Percentiles rank a stretch among this genome's conserved stretches.
Evolutionary conservation across 1,284 basidiomycete species (phyloP).

Genomic region (Sporisorium reilianum): DNA sequence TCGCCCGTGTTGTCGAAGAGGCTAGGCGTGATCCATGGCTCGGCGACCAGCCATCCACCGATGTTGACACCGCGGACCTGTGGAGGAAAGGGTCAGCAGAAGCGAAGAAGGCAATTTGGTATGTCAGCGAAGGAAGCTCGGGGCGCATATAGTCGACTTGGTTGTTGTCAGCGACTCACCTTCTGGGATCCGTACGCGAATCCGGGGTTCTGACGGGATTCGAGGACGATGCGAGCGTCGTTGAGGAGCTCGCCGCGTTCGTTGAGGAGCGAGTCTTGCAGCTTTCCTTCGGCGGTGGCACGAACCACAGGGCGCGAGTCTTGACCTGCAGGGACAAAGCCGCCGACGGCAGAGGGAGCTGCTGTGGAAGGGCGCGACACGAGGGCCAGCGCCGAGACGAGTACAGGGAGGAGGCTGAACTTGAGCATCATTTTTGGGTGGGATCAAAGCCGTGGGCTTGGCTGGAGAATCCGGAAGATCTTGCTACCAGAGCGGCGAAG

Average conservation of each 20-base stretch:
- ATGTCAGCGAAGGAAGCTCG: not conserved
- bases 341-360: constrained; percentile 26
- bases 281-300: constrained; percentile 24
- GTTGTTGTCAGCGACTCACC: constrained; percentile 11
- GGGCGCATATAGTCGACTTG: not conserved
- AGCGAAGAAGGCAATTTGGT: not conserved
- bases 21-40: constrained; percentile 66
- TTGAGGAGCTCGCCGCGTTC: constrained; percentile 37
- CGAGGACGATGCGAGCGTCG: constrained; percentile 44
- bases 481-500: not conserved
- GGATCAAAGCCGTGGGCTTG: not conserved
- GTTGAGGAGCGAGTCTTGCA: constrained; percentile 42
- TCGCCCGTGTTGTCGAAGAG: constrained; percentile 72
- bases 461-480: not conserved
- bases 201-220: constrained; percentile 42
- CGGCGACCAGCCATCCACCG: constrained; percentile 67
- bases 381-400: constrained; percentile 29
- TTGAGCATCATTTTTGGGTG: constrained; percentile 25
- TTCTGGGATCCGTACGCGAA: constrained; percentile 41
- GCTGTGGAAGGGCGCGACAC: constrained; percentile 19
- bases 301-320: constrained; percentile 45
- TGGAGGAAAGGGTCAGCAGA: not conserved
- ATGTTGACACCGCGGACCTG: constrained; percentile 67
- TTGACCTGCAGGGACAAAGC: constrained; percentile 25
- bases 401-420: constrained; percentile 14